Base-by-base conservation (phyloP, 108 stramenopile species). In the Thalassiosira profunda region DNA sequence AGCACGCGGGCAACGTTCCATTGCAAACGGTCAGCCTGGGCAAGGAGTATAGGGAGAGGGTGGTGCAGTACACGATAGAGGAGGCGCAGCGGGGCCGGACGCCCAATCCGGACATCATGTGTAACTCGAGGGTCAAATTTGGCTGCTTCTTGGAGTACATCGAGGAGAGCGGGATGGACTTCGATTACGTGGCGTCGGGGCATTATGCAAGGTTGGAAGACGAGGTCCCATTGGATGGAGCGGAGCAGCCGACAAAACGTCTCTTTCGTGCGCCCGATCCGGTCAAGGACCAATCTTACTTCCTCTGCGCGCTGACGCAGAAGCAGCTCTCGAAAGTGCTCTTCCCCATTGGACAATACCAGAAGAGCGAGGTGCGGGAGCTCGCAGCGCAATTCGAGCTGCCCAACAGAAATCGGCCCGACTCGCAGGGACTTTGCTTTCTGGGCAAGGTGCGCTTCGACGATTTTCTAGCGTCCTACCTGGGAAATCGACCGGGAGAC, bases 61-160 rank as follows among this genome's bases (percentile, higher is more conserved):
- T 99, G 28, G 89, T 99, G 30, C 66, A 83, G 36, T 96, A 97
- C 67, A 96, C 97, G 8, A 71, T 98, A 10, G 67, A 81, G 14
- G 96, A 99, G 67, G 97, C 95, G 20, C 45, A 72, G 34, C 52
- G 57, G 45, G 97, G 97, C 14, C 74, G 98, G 23, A 99, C 98
- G 18, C 98, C 98, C 51, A 99, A 99, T 86, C 98, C 98, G 14
- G 98, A 99, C 68, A 92, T 99, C 17, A 82, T 97, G 87, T 99
- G 98, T 75, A 99, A 99, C 83, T 87, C 91, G 20, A 76, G 94
- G 31, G 83, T 99, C 59, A 99, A 99, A 66, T 98, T 98, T 80
- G 97, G 97, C 10, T 95, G 94, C 70, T 98, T 98, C 58, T 81
- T 92, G 68, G 92, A 98, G 24, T 78, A 76, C 36, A 79, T 96